phyloP scores from a whole-genome alignment of 768 basidiomycete species.

The Mycena pura region DNA sequence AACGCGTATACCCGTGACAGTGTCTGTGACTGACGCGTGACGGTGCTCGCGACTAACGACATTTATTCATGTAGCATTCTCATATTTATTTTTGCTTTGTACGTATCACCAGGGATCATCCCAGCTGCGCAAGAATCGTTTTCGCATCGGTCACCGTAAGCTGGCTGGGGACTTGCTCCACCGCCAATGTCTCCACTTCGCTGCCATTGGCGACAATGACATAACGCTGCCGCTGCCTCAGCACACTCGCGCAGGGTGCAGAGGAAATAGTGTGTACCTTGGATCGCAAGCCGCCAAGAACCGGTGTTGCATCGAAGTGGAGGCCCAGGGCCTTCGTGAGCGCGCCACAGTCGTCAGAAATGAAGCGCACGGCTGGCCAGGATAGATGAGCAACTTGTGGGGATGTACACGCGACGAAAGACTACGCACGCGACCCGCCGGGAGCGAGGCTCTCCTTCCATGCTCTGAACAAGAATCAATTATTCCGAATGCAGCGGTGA shows the following conservation, averaged over 20 bases:
- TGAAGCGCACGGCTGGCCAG: conserved; percentile 58
- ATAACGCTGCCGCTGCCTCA: conserved; percentile 41
- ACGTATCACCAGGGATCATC: too few species aligned
- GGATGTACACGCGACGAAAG: background rate
- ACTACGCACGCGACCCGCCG: conserved; percentile 57
- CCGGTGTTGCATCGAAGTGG: conserved; percentile 63
- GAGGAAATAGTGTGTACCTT: conserved; percentile 48
- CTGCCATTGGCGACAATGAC: conserved; percentile 55
- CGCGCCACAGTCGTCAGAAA: conserved; percentile 72
- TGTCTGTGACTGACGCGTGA: conserved; percentile 12
- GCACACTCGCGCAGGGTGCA: background rate
- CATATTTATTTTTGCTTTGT: too few species aligned
- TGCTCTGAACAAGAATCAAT: conserved; percentile 48
- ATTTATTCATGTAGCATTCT: too few species aligned
- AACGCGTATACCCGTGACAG: conserved; percentile 21
- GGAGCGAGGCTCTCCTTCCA: conserved; percentile 72
- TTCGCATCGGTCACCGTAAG: conserved; percentile 52
- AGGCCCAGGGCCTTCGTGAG: conserved; percentile 63
- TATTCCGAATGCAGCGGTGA: background rate
- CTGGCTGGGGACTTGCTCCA: conserved; percentile 48
- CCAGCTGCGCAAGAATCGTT: conserved; percentile 46
- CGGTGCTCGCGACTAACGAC: background rate
- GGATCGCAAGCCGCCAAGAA: conserved; percentile 72
- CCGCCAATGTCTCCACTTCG: conserved; percentile 52
- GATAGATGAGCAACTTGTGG: conserved; percentile 12